Evolutionary conservation across 2,329 filamentous ascomycete species (phyloP).

Genomic region (Corniculantispora saksenae): DNA sequence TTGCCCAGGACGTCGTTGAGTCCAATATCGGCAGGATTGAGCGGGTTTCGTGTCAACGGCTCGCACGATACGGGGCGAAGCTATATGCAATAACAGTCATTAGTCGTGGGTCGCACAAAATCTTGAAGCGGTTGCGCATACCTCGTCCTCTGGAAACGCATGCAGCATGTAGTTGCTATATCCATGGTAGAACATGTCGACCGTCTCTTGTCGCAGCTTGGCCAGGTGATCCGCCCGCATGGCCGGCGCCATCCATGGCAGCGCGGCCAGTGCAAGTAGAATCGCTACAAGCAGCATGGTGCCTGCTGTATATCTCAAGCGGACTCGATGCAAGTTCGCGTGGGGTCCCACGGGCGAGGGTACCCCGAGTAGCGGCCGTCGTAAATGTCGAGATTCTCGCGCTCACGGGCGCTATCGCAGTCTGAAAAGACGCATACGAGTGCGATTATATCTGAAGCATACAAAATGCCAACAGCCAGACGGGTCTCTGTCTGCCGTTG

Average conservation of each 20-base stretch:
- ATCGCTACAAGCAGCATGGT: constrained; percentile 30
- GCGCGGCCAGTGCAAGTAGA: constrained; percentile 31
- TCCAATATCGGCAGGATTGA: constrained; percentile 78
- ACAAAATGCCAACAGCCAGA: no score
- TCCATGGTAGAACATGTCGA: constrained; percentile 93
- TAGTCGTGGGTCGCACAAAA: constrained; percentile 16
- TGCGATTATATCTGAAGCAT: not conserved
- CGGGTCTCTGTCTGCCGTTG: not conserved
- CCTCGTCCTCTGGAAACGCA: constrained; percentile 94
- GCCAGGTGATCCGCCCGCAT: constrained; percentile 60
- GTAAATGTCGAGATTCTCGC: not conserved
- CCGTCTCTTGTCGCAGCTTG: constrained; percentile 59
- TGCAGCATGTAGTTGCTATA: constrained; percentile 92
- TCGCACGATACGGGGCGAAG: constrained; percentile 82
- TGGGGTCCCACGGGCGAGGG: no score
- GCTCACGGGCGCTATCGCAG: constrained; percentile 10
- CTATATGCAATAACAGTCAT: constrained; percentile 39
- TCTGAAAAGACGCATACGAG: constrained; percentile 6
- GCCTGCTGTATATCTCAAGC: not conserved
- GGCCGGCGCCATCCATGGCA: constrained; percentile 46
- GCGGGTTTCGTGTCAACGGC: constrained; percentile 79
- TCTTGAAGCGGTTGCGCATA: no score
- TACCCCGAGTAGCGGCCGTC: not conserved
- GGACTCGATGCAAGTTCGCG: not conserved
- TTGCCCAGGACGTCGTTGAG: constrained; percentile 96